Conservation (phyloP, 1,139 yeast genomes). For the Magnusiomyces starmeri region DNA sequence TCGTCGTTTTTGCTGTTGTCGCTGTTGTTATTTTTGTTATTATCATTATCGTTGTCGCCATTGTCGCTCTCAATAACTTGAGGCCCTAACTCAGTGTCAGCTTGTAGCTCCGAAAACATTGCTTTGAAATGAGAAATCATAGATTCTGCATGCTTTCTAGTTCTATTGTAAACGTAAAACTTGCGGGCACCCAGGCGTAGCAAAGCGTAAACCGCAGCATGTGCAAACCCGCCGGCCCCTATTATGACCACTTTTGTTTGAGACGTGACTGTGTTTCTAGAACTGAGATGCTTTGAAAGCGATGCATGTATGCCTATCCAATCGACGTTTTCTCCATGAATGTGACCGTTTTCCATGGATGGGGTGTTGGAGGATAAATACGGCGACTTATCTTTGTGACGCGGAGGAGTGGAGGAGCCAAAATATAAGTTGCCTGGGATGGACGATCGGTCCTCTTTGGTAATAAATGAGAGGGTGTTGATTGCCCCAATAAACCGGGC, state of each 20-base stretch:
- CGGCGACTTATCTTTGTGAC: no score
- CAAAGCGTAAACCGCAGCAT: slow-evolving; percentile 81
- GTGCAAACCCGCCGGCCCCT: slow-evolving; percentile 88
- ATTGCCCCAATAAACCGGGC: slow-evolving; percentile 76
- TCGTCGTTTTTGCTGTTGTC: no score
- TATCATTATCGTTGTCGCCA: background rate
- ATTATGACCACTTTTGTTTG: slow-evolving; percentile 42
- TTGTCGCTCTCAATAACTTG: no score
- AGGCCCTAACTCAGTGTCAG: no score
- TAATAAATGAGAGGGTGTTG: slow-evolving; percentile 58
- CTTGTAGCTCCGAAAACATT: slow-evolving; percentile 2
- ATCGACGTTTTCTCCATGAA: slow-evolving; percentile 79
- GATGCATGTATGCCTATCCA: slow-evolving; percentile 66
- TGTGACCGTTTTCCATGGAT: slow-evolving; percentile 18
- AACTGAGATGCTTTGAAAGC: slow-evolving; percentile 13
- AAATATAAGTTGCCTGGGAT: background rate
- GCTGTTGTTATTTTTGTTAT: background rate
- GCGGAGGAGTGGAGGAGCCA: background rate
- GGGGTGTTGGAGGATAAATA: background rate
- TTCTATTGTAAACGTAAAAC: slow-evolving; percentile 69
- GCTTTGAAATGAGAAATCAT: slow-evolving; percentile 31
- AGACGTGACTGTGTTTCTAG: slow-evolving; percentile 15
- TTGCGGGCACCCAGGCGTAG: slow-evolving; percentile 61
- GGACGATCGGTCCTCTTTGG: slow-evolving; percentile 15
- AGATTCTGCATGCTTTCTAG: slow-evolving; percentile 49